These are phyloP conservation scores for Xylariaceae sp. DNA, from an alignment of 2,329 filamentous ascomycete species.

Conservation along the genomic window DNA sequence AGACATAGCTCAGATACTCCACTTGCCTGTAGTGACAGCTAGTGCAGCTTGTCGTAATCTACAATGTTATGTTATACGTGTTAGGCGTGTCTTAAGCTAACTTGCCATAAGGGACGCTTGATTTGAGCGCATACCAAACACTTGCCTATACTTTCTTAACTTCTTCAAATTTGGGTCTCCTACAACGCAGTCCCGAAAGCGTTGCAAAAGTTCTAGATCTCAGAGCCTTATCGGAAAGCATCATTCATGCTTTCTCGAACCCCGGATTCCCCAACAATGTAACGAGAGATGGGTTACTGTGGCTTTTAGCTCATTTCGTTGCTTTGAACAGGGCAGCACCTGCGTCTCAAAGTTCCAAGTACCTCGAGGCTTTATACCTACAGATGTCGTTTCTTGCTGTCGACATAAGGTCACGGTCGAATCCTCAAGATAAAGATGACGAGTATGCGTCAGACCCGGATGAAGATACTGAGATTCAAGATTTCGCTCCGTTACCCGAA, in stretches of 20 bases:
- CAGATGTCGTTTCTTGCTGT: slow-evolving; percentile 59
- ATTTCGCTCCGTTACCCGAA: slow-evolving; percentile 48
- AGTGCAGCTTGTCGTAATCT: neutral
- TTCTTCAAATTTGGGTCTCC: slow-evolving; percentile 45
- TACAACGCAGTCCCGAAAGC: slow-evolving; percentile 48
- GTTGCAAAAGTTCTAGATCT: slow-evolving; percentile 50
- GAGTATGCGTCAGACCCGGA: slow-evolving; percentile 52
- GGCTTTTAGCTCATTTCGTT: slow-evolving; percentile 72
- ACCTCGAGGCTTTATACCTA: slow-evolving; percentile 60
- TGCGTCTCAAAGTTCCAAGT: slow-evolving; percentile 39
- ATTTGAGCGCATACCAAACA: slow-evolving; percentile 34
- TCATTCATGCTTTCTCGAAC: slow-evolving; percentile 46
- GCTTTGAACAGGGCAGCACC: slow-evolving; percentile 55
- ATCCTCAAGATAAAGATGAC: slow-evolving; percentile 36
- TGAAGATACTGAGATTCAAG: slow-evolving; percentile 42
- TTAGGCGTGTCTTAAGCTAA: slow-evolving; percentile 8
- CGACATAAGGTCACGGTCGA: slow-evolving; percentile 55
- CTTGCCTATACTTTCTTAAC: slow-evolving; percentile 42
- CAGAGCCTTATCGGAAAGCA: slow-evolving; percentile 50
- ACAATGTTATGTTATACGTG: neutral
- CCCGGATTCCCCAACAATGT: slow-evolving; percentile 33
- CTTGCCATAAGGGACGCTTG: slow-evolving; percentile 14
- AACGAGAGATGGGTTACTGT: slow-evolving; percentile 58
- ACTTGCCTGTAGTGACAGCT: neutral
- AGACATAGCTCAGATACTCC: neutral